Conservation (phyloP, 805 yeast species). For the Dipodascus albidus region DNA sequence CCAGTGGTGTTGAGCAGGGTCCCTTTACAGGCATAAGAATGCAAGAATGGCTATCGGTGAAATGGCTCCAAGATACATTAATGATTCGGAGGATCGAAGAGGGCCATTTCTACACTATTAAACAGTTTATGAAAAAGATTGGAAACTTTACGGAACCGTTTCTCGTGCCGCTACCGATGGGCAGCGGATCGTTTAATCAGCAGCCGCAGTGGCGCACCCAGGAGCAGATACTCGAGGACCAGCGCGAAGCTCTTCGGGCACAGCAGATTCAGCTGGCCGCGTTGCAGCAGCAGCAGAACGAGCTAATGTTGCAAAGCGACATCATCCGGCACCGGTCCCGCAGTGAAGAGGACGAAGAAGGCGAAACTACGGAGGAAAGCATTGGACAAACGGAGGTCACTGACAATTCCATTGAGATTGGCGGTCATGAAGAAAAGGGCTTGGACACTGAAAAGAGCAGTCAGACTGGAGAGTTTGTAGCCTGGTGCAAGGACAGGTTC, state of each 20-base stretch:
- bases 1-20: slow-evolving; percentile 62
- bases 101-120: slow-evolving; percentile 36
- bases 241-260: neutral
- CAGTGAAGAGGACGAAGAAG: neutral
- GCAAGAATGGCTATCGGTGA: slow-evolving; percentile 66
- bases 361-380: neutral
- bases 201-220: neutral
- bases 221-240: neutral
- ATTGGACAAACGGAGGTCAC: neutral
- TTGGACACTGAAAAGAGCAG: neutral
- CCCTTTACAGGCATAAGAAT: slow-evolving; percentile 64
- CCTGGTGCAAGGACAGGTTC: neutral
- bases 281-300: neutral
- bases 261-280: neutral
- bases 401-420: neutral
- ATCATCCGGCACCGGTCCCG: neutral
- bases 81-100: slow-evolving; percentile 51
- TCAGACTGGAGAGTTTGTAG: neutral
- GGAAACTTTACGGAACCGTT: slow-evolving; percentile 51
- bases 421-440: neutral
- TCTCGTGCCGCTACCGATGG: slow-evolving; percentile 30
- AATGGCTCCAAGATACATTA: slow-evolving; percentile 46
- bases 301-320: neutral
- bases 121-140: slow-evolving; percentile 38
- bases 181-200: neutral